phyloP scores from a whole-genome alignment of 2,329 filamentous ascomycete species.

The Blastomyces gilchristii region DNA sequence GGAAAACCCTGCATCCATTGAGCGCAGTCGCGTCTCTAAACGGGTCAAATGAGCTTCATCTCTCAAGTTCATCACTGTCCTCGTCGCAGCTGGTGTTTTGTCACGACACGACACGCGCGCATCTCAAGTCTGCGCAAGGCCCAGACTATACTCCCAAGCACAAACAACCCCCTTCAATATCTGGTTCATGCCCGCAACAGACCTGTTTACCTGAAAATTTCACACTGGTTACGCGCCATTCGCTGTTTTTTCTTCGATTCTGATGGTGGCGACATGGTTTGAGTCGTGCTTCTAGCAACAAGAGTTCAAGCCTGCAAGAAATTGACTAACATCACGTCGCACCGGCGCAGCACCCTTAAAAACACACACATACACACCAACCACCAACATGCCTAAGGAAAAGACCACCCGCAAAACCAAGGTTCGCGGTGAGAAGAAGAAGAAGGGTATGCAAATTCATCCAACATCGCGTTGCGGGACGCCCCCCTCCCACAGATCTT shows the following conservation, averaged over 20 bases:
- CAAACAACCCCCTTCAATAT: not conserved
- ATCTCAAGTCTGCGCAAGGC: not conserved
- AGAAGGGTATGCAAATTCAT: conserved; percentile 51
- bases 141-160: not conserved
- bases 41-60: not conserved
- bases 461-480: not conserved
- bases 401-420: conserved; percentile 52
- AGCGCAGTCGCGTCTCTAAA: not conserved
- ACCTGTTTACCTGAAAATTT: not conserved
- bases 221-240: not conserved
- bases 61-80: not conserved
- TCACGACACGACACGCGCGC: not conserved
- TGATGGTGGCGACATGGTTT: not conserved
- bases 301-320: not conserved
- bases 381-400: conserved; percentile 56
- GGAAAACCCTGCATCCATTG: conserved; percentile 1
- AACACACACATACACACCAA: conserved; percentile 4
- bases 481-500: not conserved
- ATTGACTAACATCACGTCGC: not conserved
- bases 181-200: not conserved
- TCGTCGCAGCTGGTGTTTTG: not conserved
- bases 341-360: not conserved
- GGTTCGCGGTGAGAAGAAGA: conserved; percentile 54
- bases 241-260: not conserved
- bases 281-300: not conserved